These are phyloP conservation scores for Exophiala bonariae DNA, from an alignment of 2,329 filamentous ascomycete species.

Conservation along the genomic window DNA sequence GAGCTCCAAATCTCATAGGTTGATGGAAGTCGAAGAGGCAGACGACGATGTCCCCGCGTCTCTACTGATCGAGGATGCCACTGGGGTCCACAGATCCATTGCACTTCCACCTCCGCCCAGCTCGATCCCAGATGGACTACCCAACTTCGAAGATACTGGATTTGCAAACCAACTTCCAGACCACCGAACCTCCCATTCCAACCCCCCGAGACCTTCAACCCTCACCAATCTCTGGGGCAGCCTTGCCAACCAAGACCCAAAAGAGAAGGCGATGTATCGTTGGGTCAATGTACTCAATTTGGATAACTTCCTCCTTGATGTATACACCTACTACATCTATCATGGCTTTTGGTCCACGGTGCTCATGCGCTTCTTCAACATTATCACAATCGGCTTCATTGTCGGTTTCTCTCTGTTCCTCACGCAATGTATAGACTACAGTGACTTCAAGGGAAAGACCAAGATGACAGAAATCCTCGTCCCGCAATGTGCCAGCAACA, in stretches of 20 bases:
- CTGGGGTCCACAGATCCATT: constrained; percentile 20
- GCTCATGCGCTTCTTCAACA: constrained; percentile 67
- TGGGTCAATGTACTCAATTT: constrained; percentile 91
- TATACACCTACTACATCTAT: constrained; percentile 83
- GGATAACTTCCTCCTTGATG: constrained; percentile 80
- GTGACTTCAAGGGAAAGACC: constrained; percentile 63
- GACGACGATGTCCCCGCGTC: constrained; percentile 66
- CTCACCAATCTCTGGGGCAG: constrained; percentile 26
- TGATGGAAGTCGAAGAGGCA: constrained; percentile 48
- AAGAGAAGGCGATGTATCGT: constrained; percentile 83
- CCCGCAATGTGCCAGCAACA: constrained; percentile 71
- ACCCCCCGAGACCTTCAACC: constrained; percentile 14
- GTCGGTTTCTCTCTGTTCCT: constrained; percentile 81
- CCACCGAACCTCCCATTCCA: constrained; percentile 3
- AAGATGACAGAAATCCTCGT: constrained; percentile 61
- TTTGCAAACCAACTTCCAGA: neutral
- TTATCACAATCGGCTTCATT: constrained; percentile 81
- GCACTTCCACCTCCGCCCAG: constrained; percentile 24
- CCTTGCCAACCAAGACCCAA: constrained; percentile 54
- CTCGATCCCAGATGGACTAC: constrained; percentile 13
- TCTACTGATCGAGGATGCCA: constrained; percentile 56
- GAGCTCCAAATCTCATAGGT: constrained; percentile 11
- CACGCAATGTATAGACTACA: constrained; percentile 82
- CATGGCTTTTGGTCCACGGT: constrained; percentile 85
- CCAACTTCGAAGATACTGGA: constrained; percentile 1